Evolutionary conservation across 768 basidiomycete genomes (phyloP), one percentile per base, ranked within the genome.

Genomic region (Mycena filopes): DNA sequence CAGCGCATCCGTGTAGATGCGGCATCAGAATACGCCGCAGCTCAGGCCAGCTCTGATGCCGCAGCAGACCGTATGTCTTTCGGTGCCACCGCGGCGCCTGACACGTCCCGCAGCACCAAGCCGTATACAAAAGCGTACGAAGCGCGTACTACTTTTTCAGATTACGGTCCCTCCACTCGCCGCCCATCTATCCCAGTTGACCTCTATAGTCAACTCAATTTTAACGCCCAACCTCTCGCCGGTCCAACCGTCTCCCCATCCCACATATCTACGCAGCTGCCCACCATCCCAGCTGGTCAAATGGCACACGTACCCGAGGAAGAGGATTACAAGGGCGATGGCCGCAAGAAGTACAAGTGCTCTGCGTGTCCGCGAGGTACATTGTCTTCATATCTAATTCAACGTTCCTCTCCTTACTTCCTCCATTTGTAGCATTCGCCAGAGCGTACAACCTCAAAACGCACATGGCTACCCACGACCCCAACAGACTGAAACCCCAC

Each of bases 391-490:
- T 47, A 42, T 28, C 38, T n/a, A 43, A 60, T 16, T 20, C 43
- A 45, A 8, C 54, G 26, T 41, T 56, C n/a, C 41, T 36, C 60
- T 21, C 54, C 66, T 58, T 50, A 64, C 56, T 66, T 38, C 62
- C 47, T 58, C 63, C 55, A 15, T 61, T 41, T 66, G 23, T 63
- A 92, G 96, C 92, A 1, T 98, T 98, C 71, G 96, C 95, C 13
- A 84, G 96, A 28, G 95, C 95, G 3, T 98, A 93, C 78, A 98
- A 98, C 72, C 79, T 98, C 62, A 98, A 98, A 82, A 96, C 96
- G 0, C 96, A 98, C 77, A 89, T 93, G 86, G 91, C 92, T 26
- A 98, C 96, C 4, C 96, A 98, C 78, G 94, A 97, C 75, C 96
- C 96, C 25, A 90, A 94, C 77, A 86, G 96, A 65, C 80, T 90